Conservation (phyloP, 495 filamentous ascomycete genomes). For the Aspergillus asperescens region DNA sequence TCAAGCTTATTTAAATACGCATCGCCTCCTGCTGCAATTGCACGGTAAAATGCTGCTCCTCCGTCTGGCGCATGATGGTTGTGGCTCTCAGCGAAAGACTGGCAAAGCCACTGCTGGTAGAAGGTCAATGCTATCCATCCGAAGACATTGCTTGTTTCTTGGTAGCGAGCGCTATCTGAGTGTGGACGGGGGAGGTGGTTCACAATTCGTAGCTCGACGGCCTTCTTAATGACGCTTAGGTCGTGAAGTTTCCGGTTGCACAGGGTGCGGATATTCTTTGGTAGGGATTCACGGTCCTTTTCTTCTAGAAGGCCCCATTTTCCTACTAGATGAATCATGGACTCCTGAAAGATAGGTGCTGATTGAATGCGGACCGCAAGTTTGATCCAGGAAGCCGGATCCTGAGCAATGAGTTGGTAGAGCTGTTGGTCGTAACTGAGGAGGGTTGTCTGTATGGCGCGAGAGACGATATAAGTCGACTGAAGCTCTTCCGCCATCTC, state of each 20-base stretch:
- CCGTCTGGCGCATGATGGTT: slow-evolving; percentile 26
- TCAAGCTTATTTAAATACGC: slow-evolving; percentile 21
- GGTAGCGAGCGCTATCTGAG: not conserved
- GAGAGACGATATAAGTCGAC: slow-evolving; percentile 27
- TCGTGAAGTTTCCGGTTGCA: slow-evolving; percentile 18
- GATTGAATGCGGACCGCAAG: slow-evolving; percentile 38
- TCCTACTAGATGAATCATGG: slow-evolving; percentile 44
- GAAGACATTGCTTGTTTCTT: slow-evolving; percentile 28
- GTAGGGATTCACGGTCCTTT: slow-evolving; percentile 13
- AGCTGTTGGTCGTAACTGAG: slow-evolving; percentile 35
- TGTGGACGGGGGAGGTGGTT: slow-evolving; percentile 16
- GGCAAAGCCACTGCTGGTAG: slow-evolving; percentile 27
- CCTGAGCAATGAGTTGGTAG: slow-evolving; percentile 31
- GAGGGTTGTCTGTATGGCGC: slow-evolving; percentile 36
- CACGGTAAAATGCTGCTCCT: slow-evolving; percentile 29
- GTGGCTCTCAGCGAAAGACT: slow-evolving; percentile 11
- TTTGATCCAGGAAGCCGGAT: slow-evolving; percentile 38
- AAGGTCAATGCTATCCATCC: slow-evolving; percentile 29
- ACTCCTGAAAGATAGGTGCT: slow-evolving; percentile 41
- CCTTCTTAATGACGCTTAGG: slow-evolving; percentile 2
- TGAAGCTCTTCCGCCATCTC: slow-evolving; percentile 39
- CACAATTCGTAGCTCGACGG: slow-evolving; percentile 22
- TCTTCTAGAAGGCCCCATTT: slow-evolving; percentile 27
- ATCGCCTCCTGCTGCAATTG: slow-evolving; percentile 16
- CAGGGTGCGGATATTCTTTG: slow-evolving; percentile 19